These are phyloP conservation scores for Lagenidium sp. DNA, from an alignment of 352 stramenopile genomes.

Conservation along the genomic window DNA sequence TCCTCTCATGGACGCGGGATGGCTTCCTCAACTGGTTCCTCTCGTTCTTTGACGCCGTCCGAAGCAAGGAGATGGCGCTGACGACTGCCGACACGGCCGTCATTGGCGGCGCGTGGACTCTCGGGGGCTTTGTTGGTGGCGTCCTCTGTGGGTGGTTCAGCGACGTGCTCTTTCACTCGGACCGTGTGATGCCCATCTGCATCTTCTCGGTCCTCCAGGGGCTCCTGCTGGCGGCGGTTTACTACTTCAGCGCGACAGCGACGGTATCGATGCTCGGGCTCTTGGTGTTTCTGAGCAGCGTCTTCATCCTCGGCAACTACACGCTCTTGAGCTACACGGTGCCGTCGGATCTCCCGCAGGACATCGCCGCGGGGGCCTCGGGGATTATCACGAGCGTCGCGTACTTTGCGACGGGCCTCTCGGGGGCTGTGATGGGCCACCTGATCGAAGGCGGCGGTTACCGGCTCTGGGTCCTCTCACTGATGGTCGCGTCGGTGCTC, in stretches of 20 bases:
- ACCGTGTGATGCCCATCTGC: constrained; percentile 60
- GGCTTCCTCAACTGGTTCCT: constrained; percentile 76
- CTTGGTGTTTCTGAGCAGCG: constrained; percentile 55
- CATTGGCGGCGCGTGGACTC: constrained; percentile 65
- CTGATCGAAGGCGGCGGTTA: constrained; percentile 48
- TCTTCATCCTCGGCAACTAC: constrained; percentile 70
- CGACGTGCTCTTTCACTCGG: constrained; percentile 53
- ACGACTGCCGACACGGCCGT: constrained; percentile 42
- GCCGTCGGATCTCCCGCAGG: constrained; percentile 55
- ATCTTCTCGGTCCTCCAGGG: constrained; percentile 62
- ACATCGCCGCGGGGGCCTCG: constrained; percentile 52
- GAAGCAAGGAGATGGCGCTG: constrained; percentile 16
- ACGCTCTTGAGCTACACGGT: constrained; percentile 69
- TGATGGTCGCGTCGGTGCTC: constrained; percentile 46
- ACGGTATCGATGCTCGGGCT: constrained; percentile 33
- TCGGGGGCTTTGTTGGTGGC: constrained; percentile 61
- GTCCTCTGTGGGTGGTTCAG: constrained; percentile 68
- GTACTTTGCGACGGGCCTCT: constrained; percentile 63
- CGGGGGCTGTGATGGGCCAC: constrained; percentile 51
- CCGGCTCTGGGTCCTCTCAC: constrained; percentile 40
- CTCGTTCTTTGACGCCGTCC: constrained; percentile 67
- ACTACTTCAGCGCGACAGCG: constrained; percentile 41
- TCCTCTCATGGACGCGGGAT: constrained; percentile 54
- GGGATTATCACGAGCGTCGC: constrained; percentile 58
- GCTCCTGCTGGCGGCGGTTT: constrained; percentile 41